Evolutionary conservation across 306 rosid genomes (phyloP).

Genomic region (Pachyrhizus erosus): DNA sequence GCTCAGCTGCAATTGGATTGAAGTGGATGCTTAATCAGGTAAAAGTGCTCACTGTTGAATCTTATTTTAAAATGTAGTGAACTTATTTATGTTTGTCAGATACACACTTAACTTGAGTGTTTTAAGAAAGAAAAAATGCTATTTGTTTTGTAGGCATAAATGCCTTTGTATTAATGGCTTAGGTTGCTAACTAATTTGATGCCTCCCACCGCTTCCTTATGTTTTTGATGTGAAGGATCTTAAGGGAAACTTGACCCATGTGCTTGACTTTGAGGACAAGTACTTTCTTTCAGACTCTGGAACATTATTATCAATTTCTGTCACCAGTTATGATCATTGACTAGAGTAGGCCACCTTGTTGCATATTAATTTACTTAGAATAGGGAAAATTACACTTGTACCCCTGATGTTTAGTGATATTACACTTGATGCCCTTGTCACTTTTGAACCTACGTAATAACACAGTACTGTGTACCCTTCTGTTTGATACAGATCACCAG

Average conservation of each 20-base stretch:
- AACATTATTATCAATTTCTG: conserved; percentile 12
- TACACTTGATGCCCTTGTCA: neutral
- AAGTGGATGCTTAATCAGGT: conserved; percentile 99
- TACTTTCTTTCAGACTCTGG: neutral
- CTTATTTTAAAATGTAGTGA: neutral
- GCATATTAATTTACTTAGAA: neutral
- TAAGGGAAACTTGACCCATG: neutral
- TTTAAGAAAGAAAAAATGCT: neutral
- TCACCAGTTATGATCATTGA: conserved; percentile 13
- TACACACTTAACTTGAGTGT: neutral
- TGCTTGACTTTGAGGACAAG: conserved; percentile 21
- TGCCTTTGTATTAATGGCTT: conserved; percentile 20
- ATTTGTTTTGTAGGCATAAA: neutral
- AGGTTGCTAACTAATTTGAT: conserved; percentile 1
- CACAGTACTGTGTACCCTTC: neutral
- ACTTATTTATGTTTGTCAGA: neutral
- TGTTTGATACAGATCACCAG: neutral
- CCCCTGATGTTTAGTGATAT: neutral
- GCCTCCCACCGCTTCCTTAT: neutral
- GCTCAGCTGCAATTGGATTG: conserved; percentile 93
- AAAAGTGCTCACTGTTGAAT: conserved; percentile 11
- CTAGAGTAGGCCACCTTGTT: neutral
- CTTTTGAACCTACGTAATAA: neutral
- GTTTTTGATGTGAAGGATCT: conserved; percentile 9
- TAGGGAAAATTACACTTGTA: neutral